phyloP scores from a whole-genome alignment of 371 early-diverging fungal genomes.

The Conidiobolus incongruus region DNA sequence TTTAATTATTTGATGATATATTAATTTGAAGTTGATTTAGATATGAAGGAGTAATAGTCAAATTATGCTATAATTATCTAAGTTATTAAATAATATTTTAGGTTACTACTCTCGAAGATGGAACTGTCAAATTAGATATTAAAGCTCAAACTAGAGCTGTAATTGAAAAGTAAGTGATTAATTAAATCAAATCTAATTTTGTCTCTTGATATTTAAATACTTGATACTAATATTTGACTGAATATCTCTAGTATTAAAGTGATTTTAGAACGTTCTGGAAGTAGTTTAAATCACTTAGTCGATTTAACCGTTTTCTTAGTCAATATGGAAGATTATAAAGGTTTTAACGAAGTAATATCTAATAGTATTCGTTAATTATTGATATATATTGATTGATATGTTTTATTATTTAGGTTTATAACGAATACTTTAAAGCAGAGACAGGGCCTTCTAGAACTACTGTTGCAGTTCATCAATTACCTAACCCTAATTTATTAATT shows the following conservation, averaged over 20 bases:
- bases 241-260: slow-evolving; percentile 18
- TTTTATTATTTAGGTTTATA: slow-evolving; percentile 13
- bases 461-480: slow-evolving; percentile 20
- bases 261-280: slow-evolving; percentile 22
- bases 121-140: slow-evolving; percentile 26
- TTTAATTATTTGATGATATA: background rate
- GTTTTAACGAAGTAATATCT: slow-evolving; percentile 23
- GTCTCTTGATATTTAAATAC: too few species aligned
- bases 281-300: slow-evolving; percentile 21
- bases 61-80: background rate
- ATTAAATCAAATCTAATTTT: too few species aligned
- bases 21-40: slow-evolving; percentile 7
- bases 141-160: slow-evolving; percentile 29
- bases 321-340: slow-evolving; percentile 35
- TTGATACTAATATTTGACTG: too few species aligned
- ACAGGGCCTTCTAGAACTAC: slow-evolving; percentile 26
- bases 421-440: slow-evolving; percentile 17
- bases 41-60: slow-evolving; percentile 13
- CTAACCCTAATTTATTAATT: slow-evolving; percentile 22
- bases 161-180: slow-evolving; percentile 37
- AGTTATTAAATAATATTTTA: background rate
- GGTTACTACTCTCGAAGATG: slow-evolving; percentile 20
- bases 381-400: background rate
- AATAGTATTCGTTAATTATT: background rate
- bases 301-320: slow-evolving; percentile 43